phyloP scores from a whole-genome alignment of 2,329 filamentous ascomycete species.

The Fusarium sp. region DNA sequence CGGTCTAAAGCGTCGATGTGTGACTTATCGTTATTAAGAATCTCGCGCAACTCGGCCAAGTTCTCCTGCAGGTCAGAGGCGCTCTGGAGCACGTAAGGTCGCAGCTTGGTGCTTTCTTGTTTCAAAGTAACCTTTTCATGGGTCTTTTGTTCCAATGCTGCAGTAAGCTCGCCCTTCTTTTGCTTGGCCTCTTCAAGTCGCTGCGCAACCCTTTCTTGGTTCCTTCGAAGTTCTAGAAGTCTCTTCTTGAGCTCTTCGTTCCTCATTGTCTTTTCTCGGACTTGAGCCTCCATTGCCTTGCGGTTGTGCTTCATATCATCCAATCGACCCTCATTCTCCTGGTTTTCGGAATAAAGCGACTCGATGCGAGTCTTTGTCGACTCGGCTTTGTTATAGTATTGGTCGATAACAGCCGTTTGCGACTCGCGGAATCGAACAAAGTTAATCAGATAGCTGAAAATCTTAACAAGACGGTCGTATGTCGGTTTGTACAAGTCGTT shows the following conservation, averaged over 20 bases:
- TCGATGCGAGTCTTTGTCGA: constrained; percentile 89
- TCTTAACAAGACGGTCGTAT: constrained; percentile 89
- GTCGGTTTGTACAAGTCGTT: constrained; percentile 91
- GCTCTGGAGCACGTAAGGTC: constrained; percentile 92
- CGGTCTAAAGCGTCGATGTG: constrained; percentile 91
- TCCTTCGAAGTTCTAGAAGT: constrained; percentile 81
- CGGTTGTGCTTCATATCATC: constrained; percentile 84
- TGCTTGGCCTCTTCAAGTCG: constrained; percentile 85
- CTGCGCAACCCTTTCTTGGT: constrained; percentile 84
- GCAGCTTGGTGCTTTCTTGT: constrained; percentile 88
- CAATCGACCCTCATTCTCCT: constrained; percentile 83
- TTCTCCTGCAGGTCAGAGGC: constrained; percentile 84
- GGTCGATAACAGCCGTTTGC: constrained; percentile 88
- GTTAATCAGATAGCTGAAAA: constrained; percentile 98
- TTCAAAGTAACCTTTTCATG: constrained; percentile 75
- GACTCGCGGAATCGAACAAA: constrained; percentile 97
- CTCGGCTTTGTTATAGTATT: constrained; percentile 93
- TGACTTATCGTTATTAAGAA: constrained; percentile 79
- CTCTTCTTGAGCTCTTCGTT: constrained; percentile 89
- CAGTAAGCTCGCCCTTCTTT: constrained; percentile 81
- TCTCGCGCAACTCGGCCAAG: constrained; percentile 83
- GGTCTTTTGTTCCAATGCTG: constrained; percentile 76
- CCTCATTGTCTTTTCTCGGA: constrained; percentile 84
- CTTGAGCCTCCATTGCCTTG: constrained; percentile 81
- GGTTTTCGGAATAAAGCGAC: constrained; percentile 84